A percentile compares a stretch with the other conserved stretches of the same genome.
phyloP scores from a whole-genome alignment of 2,329 filamentous ascomycete species.

The Aspergillus proliferans region DNA sequence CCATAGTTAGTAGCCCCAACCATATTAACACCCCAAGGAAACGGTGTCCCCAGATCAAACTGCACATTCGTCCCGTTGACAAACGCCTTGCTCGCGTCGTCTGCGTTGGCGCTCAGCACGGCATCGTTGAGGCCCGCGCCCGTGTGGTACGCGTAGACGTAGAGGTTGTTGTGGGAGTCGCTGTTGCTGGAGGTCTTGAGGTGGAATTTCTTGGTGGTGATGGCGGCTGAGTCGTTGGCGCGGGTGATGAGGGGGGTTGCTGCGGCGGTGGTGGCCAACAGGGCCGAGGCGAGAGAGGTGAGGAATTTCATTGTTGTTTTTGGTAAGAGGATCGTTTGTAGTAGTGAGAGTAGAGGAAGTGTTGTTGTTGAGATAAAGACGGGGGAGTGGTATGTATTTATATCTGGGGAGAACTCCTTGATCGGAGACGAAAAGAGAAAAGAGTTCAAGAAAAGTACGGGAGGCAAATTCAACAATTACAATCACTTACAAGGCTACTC shows the following conservation, averaged over 20 bases:
- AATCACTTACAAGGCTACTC: too few relatives aligned
- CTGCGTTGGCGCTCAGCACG: constrained; percentile 21
- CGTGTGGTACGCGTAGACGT: constrained; percentile 35
- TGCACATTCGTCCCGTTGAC: constrained; percentile 29
- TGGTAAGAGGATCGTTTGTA: neutral
- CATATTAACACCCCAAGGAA: constrained; percentile 28
- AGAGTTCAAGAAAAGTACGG: neutral
- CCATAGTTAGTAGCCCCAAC: constrained; percentile 25
- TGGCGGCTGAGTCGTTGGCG: constrained; percentile 10
- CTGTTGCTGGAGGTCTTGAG: constrained; percentile 29
- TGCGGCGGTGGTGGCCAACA: constrained; percentile 21
- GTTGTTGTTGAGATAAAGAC: neutral
- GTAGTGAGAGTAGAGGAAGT: constrained; percentile 1
- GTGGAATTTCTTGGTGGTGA: constrained; percentile 21
- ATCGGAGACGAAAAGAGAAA: neutral
- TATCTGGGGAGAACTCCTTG: neutral
- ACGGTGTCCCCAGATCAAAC: constrained; percentile 23
- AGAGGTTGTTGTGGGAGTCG: constrained; percentile 28
- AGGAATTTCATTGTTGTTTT: constrained; percentile 23
- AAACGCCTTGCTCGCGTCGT: constrained; percentile 20
- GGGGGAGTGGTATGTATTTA: constrained; percentile 7
- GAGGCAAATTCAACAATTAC: too few relatives aligned
- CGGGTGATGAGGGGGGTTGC: constrained; percentile 20
- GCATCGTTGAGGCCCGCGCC: constrained; percentile 35
- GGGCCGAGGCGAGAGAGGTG: constrained; percentile 20